Evolutionary conservation across 768 basidiomycete genomes (phyloP), one percentile per base, ranked within the genome.

Genomic region (Phaffia tasmanica): DNA sequence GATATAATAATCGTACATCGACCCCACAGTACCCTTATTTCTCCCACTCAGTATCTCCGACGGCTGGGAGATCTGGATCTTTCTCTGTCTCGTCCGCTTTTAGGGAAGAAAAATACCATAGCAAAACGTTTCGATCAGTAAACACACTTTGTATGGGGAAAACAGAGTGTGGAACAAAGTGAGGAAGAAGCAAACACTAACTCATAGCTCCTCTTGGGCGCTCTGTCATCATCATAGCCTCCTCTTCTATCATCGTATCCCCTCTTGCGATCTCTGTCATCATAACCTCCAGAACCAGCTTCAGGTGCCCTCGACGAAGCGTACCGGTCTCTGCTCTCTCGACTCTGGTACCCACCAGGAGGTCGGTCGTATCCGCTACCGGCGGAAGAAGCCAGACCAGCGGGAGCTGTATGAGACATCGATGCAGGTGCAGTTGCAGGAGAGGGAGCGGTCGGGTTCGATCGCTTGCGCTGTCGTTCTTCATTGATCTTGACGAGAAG

Each of bases 401-500:
- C 29, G 18, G 49, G 27, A 23, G 62, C 51, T 15, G 58, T n/a
- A 19, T 46, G 9, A 11, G 58, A 59, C 29, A n/a, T 46, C 32
- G 30, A 51, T 15, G 62, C 23, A 6, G 50, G 50, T 5, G 62
- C 30, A 29, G 30, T 23, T 30, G 62, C 27, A n/a, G 62, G 61
- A 32, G 46, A 47, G 7, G 53, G 61, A 16, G 61, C 61, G 46
- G 59, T 46, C 14, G 59, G 50, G 14, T 49, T 61, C n/a, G 59
- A 61, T 14, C 59, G 46, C 46, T 48, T 49, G 46, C 59, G 59
- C 25, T 88, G 86, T 68, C 92, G 85, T 62, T 91, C 88, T 75
- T 93, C 92, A 70, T 86, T 85, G 78, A 97, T 95, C 74, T 89
- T 88, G 67, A 80, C 76, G 62, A 99, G 81, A 84, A 95, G 88